Base-by-base conservation (phyloP, 148 eudicot species). In the Nepenthes mirabilis region DNA sequence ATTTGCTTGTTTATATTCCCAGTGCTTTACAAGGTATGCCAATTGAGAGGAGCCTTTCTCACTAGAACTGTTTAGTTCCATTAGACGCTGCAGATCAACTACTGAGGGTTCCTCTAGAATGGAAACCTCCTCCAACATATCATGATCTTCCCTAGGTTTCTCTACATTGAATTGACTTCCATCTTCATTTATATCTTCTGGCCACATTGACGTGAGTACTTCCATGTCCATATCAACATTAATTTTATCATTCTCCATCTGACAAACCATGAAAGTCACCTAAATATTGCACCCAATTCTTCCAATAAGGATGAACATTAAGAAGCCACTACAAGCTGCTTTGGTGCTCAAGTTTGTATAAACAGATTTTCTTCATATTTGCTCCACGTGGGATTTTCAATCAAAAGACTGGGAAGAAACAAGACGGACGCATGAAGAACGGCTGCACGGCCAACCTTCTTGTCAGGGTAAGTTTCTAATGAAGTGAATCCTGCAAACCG, bases 1-100 rank as follows among this genome's bases (percentile, higher is more conserved):
- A 61, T 91, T 84, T 0, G 85, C 87, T 64, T 91, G 97, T 74
- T 75, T 87, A 66, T 77, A 82, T 63, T 91, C 91, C 90, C 91
- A 91, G 60, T 84, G 77, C 65, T 83, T 85, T 11, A 91, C 80
- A 43, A 87, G 77, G 53, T 69, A 73, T 0, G 91, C 65, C 51
- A 84, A 69, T 43, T 90, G 97, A 56, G 87, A 77, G 14, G 84
- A 79, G 6, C 95, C 95, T 61, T 84, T 87, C 32, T 83, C 91
- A 57, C 87, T 90, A 33, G 84, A 78, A 60, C 63, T 73, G 1
- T 76, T 82, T 59, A 90, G 71, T 67, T 90, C 89, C 36, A 68
- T 8, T 6, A 90, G 89, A 62, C 78, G 79, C 50, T 81, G 78
- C 34, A 77, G 70, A 78, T 90, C 97, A 11, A 80, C 79, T 52